phyloP scores from a whole-genome alignment of 306 rosid species.

The Chamaecrista fasciculata region DNA sequence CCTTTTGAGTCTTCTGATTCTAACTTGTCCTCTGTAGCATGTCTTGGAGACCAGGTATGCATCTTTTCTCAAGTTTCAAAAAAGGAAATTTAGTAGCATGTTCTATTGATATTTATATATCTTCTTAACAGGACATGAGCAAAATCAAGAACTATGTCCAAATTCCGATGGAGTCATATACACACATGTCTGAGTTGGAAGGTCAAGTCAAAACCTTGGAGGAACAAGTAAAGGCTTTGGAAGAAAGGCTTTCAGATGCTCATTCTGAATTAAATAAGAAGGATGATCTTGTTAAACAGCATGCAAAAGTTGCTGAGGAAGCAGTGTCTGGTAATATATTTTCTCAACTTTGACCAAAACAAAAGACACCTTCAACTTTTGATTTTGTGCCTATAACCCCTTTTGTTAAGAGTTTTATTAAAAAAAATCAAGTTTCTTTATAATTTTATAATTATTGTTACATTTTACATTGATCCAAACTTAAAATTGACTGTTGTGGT shows the following conservation, averaged over 20 bases:
- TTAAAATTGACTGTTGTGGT: no score
- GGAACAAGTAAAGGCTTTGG: constrained; percentile 60
- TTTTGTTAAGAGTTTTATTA: no score
- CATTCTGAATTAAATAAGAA: constrained; percentile 64
- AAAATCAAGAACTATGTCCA: constrained; percentile 73
- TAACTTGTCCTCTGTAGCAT: constrained; percentile 37
- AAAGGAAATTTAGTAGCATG: not conserved
- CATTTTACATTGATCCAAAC: no score
- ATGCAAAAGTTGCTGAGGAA: constrained; percentile 95
- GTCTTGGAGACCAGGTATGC: constrained; percentile 56
- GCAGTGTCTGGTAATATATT: constrained; percentile 84
- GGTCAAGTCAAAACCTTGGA: constrained; percentile 65
- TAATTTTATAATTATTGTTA: no score
- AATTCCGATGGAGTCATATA: constrained; percentile 80
- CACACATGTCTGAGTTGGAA: constrained; percentile 66
- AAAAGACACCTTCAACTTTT: no score
- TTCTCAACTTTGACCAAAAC: no score
- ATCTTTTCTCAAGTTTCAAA: not conserved
- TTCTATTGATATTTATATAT: not conserved
- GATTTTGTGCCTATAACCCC: no score
- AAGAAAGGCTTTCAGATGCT: constrained; percentile 60
- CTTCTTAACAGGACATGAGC: constrained; percentile 51
- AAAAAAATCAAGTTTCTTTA: no score
- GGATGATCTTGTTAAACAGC: constrained; percentile 78
- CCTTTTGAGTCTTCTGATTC: constrained; percentile 42